Evolutionary conservation across 257 asterid species (phyloP).

Genomic region (Agastache rugosa): DNA sequence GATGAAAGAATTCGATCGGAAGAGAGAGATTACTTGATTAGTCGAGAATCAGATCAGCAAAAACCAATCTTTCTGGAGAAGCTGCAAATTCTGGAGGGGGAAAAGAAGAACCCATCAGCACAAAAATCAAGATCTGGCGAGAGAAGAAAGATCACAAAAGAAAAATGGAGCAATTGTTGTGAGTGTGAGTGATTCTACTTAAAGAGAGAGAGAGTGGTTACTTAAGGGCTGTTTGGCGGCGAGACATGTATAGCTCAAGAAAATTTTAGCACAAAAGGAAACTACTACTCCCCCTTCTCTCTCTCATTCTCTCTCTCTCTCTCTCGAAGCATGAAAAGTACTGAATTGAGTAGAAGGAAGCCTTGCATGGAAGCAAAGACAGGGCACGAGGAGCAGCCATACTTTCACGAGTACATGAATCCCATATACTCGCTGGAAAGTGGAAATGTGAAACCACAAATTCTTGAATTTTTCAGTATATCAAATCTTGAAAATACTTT

Average conservation of each 20-base stretch:
- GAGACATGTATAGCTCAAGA: slow-evolving; percentile 25
- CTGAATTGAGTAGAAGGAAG: slow-evolving; percentile 38
- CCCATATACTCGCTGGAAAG: slow-evolving; percentile 34
- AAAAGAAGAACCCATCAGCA: slow-evolving; percentile 21
- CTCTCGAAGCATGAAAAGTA: slow-evolving; percentile 5
- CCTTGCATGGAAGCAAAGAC: slow-evolving; percentile 72
- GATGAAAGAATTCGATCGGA: slow-evolving; percentile 24
- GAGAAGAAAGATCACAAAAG: neutral
- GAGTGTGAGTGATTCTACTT: slow-evolving; percentile 14
- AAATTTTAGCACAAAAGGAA: neutral
- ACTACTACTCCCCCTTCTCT: neutral
- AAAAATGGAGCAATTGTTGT: neutral
- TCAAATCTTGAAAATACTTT: neutral
- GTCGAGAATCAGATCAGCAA: slow-evolving; percentile 41
- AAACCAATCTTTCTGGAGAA: slow-evolving; percentile 29
- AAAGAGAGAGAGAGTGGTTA: slow-evolving; percentile 44
- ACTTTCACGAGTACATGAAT: slow-evolving; percentile 35
- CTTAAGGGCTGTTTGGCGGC: slow-evolving; percentile 47
- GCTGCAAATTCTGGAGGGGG: slow-evolving; percentile 26
- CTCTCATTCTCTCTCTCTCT: neutral
- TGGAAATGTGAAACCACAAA: slow-evolving; percentile 9
- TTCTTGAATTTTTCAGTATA: neutral
- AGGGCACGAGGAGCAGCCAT: slow-evolving; percentile 38
- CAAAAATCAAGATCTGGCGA: slow-evolving; percentile 44
- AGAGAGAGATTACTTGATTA: slow-evolving; percentile 34